Evolutionary conservation across 2,329 filamentous ascomycete species (phyloP).

Genomic region (Sporothrix globosa): DNA sequence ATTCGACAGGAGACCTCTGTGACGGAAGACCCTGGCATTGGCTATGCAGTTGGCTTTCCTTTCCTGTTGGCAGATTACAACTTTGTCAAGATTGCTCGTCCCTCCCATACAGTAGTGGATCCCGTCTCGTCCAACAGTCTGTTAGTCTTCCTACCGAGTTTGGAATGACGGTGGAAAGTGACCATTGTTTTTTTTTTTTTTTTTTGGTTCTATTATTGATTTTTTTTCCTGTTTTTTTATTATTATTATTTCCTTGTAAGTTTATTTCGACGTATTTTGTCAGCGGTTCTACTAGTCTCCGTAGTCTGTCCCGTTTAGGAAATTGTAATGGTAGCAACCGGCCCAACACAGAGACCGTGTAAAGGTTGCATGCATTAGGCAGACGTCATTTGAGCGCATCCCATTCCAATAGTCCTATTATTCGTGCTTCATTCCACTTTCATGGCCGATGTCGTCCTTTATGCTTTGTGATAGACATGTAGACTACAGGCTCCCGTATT

Average conservation of each 20-base stretch:
- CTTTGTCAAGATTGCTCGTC: background rate
- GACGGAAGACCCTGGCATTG: slow-evolving; percentile 7
- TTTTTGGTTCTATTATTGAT: no score
- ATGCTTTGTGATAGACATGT: background rate
- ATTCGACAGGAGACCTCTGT: background rate
- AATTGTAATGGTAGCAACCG: background rate
- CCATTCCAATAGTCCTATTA: background rate
- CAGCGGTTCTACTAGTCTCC: background rate
- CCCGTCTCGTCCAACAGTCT: background rate
- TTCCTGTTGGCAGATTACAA: no score
- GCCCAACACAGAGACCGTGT: background rate
- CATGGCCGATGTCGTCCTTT: background rate
- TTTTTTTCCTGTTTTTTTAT: background rate
- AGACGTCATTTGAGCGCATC: background rate
- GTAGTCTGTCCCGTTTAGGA: background rate
- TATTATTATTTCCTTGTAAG: background rate
- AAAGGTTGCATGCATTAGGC: slow-evolving; percentile 9
- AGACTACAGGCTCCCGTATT: background rate
- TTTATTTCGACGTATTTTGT: background rate
- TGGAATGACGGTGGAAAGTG: background rate
- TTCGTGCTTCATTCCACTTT: background rate
- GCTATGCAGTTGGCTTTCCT: background rate
- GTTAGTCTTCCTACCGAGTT: background rate
- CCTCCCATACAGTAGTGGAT: background rate
- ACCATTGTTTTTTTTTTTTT: background rate